Conservation (phyloP, 371 early-diverging fungal species). For the Fennellomyces sp. region DNA sequence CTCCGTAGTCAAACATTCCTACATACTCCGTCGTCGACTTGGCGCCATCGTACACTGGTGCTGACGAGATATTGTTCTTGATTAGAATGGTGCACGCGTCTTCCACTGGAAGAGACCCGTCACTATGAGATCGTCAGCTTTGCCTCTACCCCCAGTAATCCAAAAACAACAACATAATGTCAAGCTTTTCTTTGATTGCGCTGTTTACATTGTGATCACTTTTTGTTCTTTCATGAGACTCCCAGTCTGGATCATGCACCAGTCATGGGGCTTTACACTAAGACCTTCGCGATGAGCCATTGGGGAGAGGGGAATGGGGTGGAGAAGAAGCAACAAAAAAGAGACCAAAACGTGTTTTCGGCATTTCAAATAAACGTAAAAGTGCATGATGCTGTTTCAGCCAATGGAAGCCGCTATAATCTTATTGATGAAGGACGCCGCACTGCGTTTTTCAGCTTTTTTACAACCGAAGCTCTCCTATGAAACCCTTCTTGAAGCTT, state of each 20-base stretch:
- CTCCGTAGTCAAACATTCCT: slow-evolving; percentile 90
- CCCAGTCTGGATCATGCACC: slow-evolving; percentile 58
- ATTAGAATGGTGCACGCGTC: slow-evolving; percentile 49
- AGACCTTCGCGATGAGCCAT: slow-evolving; percentile 59
- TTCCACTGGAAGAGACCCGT: slow-evolving; percentile 47
- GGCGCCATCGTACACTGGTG: slow-evolving; percentile 73
- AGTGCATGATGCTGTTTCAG: neutral
- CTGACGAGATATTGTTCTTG: slow-evolving; percentile 62
- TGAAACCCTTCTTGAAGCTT: neutral
- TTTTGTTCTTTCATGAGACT: slow-evolving; percentile 53
- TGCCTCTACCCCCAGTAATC: no score
- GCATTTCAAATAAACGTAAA: no score
- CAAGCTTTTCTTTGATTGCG: no score
- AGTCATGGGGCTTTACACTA: slow-evolving; percentile 56
- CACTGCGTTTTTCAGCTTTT: neutral
- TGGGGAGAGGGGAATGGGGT: neutral
- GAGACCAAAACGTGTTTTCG: neutral
- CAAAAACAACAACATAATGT: no score
- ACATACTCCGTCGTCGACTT: slow-evolving; percentile 47
- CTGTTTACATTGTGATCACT: slow-evolving; percentile 57
- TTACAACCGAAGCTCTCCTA: neutral
- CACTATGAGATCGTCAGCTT: slow-evolving; percentile 37
- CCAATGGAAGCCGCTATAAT: neutral
- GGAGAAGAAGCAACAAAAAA: neutral
- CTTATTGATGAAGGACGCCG: neutral